phyloP scores from a whole-genome alignment of 2,329 filamentous ascomycete genomes.

The Zymoseptoria passerinii region DNA sequence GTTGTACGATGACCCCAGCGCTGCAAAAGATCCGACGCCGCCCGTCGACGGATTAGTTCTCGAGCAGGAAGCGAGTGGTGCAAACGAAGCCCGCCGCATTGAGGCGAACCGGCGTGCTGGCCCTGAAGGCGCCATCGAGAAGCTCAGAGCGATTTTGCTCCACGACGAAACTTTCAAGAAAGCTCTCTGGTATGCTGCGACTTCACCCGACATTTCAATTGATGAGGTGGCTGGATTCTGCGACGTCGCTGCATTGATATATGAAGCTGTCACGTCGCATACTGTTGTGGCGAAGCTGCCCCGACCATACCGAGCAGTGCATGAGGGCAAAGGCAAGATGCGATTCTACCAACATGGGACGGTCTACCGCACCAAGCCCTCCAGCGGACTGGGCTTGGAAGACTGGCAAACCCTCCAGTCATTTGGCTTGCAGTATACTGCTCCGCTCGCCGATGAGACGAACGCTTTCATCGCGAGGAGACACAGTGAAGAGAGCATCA shows the following conservation, averaged over 20 bases:
- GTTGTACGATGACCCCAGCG: slow-evolving; percentile 41
- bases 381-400: slow-evolving; percentile 21
- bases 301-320: slow-evolving; percentile 47
- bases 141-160: slow-evolving; percentile 47
- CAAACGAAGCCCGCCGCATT: slow-evolving; percentile 44
- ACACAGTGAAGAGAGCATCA: slow-evolving; percentile 8
- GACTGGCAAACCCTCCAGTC: slow-evolving; percentile 23
- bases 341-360: slow-evolving; percentile 23
- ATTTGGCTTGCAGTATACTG: slow-evolving; percentile 26
- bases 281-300: slow-evolving; percentile 47
- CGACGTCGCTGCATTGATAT: slow-evolving; percentile 51
- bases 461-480: slow-evolving; percentile 4
- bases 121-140: slow-evolving; percentile 50
- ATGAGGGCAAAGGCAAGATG: slow-evolving; percentile 44
- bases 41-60: slow-evolving; percentile 44
- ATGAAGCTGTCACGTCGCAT: slow-evolving; percentile 43
- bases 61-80: slow-evolving; percentile 43
- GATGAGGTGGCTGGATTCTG: slow-evolving; percentile 49
- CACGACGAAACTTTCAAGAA: slow-evolving; percentile 43
- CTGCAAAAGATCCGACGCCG: slow-evolving; percentile 26
- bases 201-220: slow-evolving; percentile 42
- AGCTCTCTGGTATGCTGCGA: slow-evolving; percentile 49
- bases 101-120: slow-evolving; percentile 47
- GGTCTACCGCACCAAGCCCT: slow-evolving; percentile 21
- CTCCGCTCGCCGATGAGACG: slow-evolving; percentile 18